phyloP scores from a whole-genome alignment of 768 basidiomycete species.

The Multifurca ochricompacta region DNA sequence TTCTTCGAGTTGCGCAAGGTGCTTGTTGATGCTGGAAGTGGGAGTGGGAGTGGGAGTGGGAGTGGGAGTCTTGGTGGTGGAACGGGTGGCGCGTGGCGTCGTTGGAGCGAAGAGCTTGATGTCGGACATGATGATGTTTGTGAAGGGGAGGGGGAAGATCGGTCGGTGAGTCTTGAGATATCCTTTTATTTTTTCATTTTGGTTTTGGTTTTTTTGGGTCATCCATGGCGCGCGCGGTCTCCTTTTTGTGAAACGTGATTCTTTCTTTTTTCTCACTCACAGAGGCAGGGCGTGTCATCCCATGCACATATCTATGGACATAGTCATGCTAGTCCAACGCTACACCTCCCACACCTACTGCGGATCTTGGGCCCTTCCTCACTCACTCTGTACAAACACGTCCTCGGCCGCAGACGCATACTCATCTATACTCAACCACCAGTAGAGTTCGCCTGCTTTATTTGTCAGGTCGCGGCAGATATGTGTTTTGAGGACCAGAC shows the following conservation, averaged over 20 bases:
- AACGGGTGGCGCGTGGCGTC: slow-evolving; percentile 59
- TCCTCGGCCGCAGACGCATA: slow-evolving; percentile 65
- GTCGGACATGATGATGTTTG: slow-evolving; percentile 12
- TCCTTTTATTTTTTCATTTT: background rate
- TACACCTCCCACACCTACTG: slow-evolving; percentile 68
- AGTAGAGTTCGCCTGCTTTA: slow-evolving; percentile 69
- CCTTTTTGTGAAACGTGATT: too few species aligned
- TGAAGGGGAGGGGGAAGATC: too few species aligned
- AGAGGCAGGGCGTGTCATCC: too few species aligned
- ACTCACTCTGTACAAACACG: slow-evolving; percentile 72
- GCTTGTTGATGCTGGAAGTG: too few species aligned
- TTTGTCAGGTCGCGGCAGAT: slow-evolving; percentile 56
- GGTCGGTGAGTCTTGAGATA: too few species aligned
- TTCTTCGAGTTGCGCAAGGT: slow-evolving; percentile 64
- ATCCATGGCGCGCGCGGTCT: too few species aligned
- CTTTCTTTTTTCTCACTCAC: too few species aligned
- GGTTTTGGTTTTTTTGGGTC: too few species aligned
- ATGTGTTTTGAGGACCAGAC: slow-evolving; percentile 45
- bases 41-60: too few species aligned
- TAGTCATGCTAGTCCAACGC: slow-evolving; percentile 42
- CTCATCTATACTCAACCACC: slow-evolving; percentile 75
- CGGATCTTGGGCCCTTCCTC: slow-evolving; percentile 73
- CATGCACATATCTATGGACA: slow-evolving; percentile 12
- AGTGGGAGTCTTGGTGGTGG: too few species aligned
- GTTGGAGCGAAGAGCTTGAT: slow-evolving; percentile 63